Percentiles rank a stretch among this genome's conserved stretches.
These are phyloP conservation scores for Diaporthe amygdali DNA, from an alignment of 2,329 filamentous ascomycete genomes.

Conservation along the genomic window DNA sequence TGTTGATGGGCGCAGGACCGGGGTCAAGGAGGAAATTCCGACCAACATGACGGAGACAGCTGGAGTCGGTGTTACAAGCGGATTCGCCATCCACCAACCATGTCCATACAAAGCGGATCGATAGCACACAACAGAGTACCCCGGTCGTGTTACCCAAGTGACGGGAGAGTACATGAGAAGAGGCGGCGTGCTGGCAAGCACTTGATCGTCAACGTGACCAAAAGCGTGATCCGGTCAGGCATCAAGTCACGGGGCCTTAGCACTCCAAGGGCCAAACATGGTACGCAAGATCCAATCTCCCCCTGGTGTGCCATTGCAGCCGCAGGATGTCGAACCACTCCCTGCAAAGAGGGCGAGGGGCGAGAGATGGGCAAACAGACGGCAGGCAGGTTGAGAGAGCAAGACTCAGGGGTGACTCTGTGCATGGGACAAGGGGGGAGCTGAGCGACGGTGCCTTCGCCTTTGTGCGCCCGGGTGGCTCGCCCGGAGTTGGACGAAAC, in stretches of 20 bases:
- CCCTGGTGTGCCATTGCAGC: constrained; percentile 27
- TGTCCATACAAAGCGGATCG: constrained; percentile 12
- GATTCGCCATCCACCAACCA: constrained; percentile 22
- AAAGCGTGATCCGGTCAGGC: constrained; percentile 26
- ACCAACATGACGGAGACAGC: neutral
- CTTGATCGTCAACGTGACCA: constrained; percentile 26
- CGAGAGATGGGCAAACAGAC: neutral
- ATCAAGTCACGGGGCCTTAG: constrained; percentile 11
- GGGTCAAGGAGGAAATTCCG: constrained; percentile 1
- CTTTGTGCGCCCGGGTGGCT: neutral
- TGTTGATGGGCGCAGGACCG: neutral
- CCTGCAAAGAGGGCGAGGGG: neutral
- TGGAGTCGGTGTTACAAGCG: constrained; percentile 19
- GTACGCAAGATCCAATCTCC: constrained; percentile 22
- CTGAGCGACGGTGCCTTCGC: neutral
- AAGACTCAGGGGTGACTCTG: neutral
- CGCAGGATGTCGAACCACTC: constrained; percentile 23
- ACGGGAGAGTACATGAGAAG: constrained; percentile 24
- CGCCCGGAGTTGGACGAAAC: neutral
- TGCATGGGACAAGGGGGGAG: neutral
- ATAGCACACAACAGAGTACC: constrained; percentile 20
- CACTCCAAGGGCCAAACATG: constrained; percentile 14
- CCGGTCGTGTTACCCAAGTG: constrained; percentile 18
- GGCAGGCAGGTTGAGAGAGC: neutral
- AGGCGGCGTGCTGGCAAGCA: constrained; percentile 25